A percentile compares a stretch with the other conserved stretches of the same genome.
Evolutionary conservation across 257 asterid species (phyloP).

Genomic region (Buddleja alternifolia): DNA sequence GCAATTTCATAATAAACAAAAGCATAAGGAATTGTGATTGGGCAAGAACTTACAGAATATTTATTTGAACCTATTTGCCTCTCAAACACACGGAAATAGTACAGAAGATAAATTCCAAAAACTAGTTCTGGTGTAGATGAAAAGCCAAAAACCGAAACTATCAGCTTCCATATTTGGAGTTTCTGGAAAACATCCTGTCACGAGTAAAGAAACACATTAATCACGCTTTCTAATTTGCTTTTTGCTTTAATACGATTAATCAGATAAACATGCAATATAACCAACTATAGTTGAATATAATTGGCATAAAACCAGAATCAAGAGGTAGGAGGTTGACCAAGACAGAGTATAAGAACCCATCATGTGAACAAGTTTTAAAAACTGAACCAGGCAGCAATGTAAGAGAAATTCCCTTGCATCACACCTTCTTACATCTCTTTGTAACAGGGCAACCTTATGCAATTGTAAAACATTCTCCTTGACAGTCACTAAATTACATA

Average conservation of each 20-base stretch:
- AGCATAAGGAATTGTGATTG: constrained; percentile 15
- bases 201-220: constrained; percentile 30
- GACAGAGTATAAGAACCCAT: no score
- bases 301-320: neutral
- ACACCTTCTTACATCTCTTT: no score
- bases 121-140: constrained; percentile 93
- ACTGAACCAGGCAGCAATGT: no score
- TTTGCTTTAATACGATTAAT: neutral
- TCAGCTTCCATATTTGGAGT: constrained; percentile 92
- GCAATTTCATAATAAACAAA: constrained; percentile 27
- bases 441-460: neutral
- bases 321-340: no score
- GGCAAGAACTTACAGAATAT: constrained; percentile 72
- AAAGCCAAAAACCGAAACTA: constrained; percentile 82
- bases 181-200: constrained; percentile 90
- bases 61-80: constrained; percentile 98
- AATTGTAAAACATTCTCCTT: neutral
- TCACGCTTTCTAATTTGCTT: neutral
- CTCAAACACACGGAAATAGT: constrained; percentile 98
- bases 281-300: neutral
- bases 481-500: neutral
- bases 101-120: constrained; percentile 86
- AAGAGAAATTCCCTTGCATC: no score
- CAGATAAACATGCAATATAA: neutral
- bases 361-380: no score